These are phyloP conservation scores for Cercospora sojina DNA, from an alignment of 2,329 filamentous ascomycete genomes.

Conservation along the genomic window DNA sequence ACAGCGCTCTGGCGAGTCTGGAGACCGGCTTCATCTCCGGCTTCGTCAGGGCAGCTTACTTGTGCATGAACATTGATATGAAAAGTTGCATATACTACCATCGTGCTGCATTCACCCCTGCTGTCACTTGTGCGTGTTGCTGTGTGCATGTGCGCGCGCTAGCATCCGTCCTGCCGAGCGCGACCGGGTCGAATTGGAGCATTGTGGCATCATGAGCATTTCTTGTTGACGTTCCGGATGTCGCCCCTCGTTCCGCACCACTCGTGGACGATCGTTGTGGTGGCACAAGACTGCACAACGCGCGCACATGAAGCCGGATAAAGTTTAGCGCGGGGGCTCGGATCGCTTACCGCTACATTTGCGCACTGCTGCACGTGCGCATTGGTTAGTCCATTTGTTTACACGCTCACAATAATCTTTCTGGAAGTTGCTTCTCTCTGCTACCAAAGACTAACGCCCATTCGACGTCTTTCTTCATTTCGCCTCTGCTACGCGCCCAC, in stretches of 20 bases:
- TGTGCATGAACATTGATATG: slow-evolving; percentile 4
- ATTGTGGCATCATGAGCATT: background rate
- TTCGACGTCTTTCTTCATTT: background rate
- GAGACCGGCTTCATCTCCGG: background rate
- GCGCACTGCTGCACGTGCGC: background rate
- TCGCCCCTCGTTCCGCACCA: background rate
- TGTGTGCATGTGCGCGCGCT: background rate
- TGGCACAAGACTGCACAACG: background rate
- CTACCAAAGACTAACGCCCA: background rate
- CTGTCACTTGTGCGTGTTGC: background rate
- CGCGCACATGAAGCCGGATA: background rate
- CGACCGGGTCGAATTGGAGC: background rate
- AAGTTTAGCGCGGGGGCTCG: slow-evolving; percentile 1
- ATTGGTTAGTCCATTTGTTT: slow-evolving; percentile 1
- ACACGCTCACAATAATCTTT: background rate
- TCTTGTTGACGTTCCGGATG: background rate
- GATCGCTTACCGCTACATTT: background rate
- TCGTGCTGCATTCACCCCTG: background rate
- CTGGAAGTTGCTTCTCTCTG: background rate
- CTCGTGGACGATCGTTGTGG: background rate
- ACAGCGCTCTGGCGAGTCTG: background rate
- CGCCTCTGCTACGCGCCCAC: background rate
- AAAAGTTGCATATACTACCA: background rate
- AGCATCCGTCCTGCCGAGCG: background rate
- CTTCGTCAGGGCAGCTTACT: slow-evolving; percentile 3